These are phyloP conservation scores for Clohesyomyces aquaticus DNA, from an alignment of 495 filamentous ascomycete species.

Conservation along the genomic window DNA sequence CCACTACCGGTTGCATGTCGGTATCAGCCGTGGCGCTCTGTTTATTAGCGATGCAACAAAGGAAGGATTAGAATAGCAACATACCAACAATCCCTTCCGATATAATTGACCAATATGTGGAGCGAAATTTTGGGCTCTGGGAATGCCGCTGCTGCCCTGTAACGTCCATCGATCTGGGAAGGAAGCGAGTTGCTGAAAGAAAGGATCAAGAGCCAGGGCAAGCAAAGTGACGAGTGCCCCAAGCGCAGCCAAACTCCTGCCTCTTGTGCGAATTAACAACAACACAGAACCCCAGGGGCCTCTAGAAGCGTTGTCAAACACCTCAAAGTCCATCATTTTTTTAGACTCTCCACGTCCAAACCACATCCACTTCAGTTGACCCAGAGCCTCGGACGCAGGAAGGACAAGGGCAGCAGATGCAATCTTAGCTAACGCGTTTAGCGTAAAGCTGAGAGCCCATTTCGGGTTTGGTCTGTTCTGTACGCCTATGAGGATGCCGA, in stretches of 20 bases:
- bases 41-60: no score
- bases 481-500: constrained; percentile 13
- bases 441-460: constrained; percentile 10
- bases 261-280: constrained; percentile 25
- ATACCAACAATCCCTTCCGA: neutral
- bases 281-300: constrained; percentile 35
- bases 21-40: neutral
- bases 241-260: constrained; percentile 23
- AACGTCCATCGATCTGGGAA: constrained; percentile 10
- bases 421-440: constrained; percentile 24
- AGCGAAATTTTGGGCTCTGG: constrained; percentile 9
- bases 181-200: constrained; percentile 35
- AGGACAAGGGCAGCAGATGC: constrained; percentile 28
- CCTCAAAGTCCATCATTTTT: constrained; percentile 39
- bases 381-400: constrained; percentile 30
- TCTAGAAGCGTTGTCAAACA: constrained; percentile 36
- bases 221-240: constrained; percentile 28
- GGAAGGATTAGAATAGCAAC: no score
- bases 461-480: constrained; percentile 12
- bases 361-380: constrained; percentile 41
- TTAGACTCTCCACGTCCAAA: constrained; percentile 25
- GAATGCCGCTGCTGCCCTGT: constrained; percentile 14
- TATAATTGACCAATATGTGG: neutral
- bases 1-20: neutral
- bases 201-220: constrained; percentile 30